A percentile compares a stretch with the other conserved stretches of the same genome.
Conservation (phyloP, 2,329 filamentous ascomycete species). For the Elsinoe fawcettii region DNA sequence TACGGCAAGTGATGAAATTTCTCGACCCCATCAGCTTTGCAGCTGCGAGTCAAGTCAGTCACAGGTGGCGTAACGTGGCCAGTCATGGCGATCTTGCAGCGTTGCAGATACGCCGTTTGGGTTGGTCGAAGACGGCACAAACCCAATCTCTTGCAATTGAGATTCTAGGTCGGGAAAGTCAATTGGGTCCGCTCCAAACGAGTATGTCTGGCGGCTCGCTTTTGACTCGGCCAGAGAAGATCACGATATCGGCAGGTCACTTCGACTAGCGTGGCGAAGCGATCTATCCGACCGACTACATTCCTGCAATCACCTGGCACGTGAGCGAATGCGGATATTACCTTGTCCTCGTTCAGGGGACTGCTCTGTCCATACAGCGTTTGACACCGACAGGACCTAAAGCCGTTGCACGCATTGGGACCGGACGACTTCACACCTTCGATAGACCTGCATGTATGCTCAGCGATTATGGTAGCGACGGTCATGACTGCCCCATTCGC, state of each 20-base stretch:
- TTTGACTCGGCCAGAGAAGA: too few relatives aligned
- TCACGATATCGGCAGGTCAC: too few relatives aligned
- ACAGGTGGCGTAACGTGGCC: neutral
- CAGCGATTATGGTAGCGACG: neutral
- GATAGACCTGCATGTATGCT: neutral
- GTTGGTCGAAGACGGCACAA: neutral
- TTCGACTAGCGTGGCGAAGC: neutral
- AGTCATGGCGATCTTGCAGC: neutral
- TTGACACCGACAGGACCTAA: neutral
- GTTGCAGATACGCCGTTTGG: neutral
- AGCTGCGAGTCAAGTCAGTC: neutral
- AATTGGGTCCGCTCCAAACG: neutral
- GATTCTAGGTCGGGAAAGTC: neutral
- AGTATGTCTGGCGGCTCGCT: too few relatives aligned
- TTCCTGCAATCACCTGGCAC: neutral
- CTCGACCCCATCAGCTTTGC: neutral
- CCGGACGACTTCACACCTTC: neutral
- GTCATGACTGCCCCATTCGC: neutral
- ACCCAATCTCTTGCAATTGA: neutral
- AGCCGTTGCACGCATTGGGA: neutral
- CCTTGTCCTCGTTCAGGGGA: neutral
- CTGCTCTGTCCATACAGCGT: neutral
- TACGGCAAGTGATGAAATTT: conserved; percentile 35
- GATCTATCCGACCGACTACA: neutral
- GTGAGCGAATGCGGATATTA: conserved; percentile 13